Evolutionary conservation across 305 asterid species (phyloP), one percentile per base, ranked within the genome.

Genomic region (Petunia hybrid): DNA sequence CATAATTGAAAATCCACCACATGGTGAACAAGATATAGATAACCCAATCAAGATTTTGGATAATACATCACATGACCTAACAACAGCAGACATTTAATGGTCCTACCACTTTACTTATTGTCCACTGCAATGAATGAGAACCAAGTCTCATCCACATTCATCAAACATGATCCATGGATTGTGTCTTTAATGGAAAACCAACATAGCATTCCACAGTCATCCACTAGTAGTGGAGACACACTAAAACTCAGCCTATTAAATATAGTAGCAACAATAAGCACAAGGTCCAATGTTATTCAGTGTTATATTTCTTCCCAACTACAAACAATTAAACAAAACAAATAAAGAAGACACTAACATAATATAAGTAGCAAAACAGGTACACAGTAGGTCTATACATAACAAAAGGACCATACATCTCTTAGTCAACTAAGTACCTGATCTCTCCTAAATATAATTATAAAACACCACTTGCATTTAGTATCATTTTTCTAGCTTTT

Each of bases 51-150:
- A 7, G 45, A 61, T 36, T 35, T 42, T 9, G 10, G 81, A 76
- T 76, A 83, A 55, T 62, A 80, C 82, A 78, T 40, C 64, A 77
- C 70, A 46, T 51, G 65, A 53, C 46, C 8, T 51, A 70, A 84
- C 82, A 82, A 67, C 80, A 80, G 74, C 55, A 63, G 61, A 46
- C 78, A 83, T n/a, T 13, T 42, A 57, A 77, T 81, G 85, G 84
- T 4, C 85, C 87, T 14, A 82, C 83, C 87, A 70, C 69, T 63
- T n/a, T 71, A 7, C 31, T 77, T 80, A 46, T 78, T 67, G 84
- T 42, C 60, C 82, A 41, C 62, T 59, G 78, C 83, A 69, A 82
- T 56, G 62, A 82, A 41, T 64, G 39, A 55, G 56, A 60, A 80
- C 12, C 39, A 9, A 43, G 4, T 10, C 22, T 61, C 80, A 59